Evolutionary conservation across 345 rosid genomes (phyloP), one percentile per base, ranked within the genome.

Genomic region (Lepidium didymum): DNA sequence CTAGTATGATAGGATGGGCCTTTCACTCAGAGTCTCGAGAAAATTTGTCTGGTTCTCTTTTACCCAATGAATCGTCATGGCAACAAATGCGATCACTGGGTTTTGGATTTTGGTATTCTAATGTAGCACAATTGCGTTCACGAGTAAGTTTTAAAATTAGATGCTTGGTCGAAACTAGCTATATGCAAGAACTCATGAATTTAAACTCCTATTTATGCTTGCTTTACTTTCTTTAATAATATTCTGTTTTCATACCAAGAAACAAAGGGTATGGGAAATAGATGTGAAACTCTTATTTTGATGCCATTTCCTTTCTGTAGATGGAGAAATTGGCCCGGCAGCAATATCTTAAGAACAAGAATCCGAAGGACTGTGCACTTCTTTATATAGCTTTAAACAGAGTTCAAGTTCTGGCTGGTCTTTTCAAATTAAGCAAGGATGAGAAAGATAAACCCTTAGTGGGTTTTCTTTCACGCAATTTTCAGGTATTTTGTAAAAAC

Each of bases 11-110:
- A 68, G 83, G 75, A 66, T 92, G 96, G 95, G 96, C 95, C 65
- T 92, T 86, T 81, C 98, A 89, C 70, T 92, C 96, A 66, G 98
- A 87, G 64, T 89, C 90, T 75, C 95, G 85, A 76, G 98, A 92
- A 79, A 81, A 72, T 73, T 76, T 92, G 67, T 73, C 86, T 64
- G 70, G 56, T 61, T 80, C 86, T 67, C 61, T 86, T 77, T 84
- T 92, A 46, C 83, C 92, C 31, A 79, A 69, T 78, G 96, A 90
- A 69, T 81, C 95, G 69, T 78, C 92, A 27, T 92, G 98, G 98
- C 81, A 80, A 74, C 95, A 86, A 82, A 85, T 89, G 87, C 87
- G 79, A 59, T 73, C 81, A 52, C 78, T 87, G 79, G 98, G 96
- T 41, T 81, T 86, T 80, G 98, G 98, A 78, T 87, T 79, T 75